Conservation (phyloP, 345 rosid species). For the Eucalyptus tenuipes region DNA sequence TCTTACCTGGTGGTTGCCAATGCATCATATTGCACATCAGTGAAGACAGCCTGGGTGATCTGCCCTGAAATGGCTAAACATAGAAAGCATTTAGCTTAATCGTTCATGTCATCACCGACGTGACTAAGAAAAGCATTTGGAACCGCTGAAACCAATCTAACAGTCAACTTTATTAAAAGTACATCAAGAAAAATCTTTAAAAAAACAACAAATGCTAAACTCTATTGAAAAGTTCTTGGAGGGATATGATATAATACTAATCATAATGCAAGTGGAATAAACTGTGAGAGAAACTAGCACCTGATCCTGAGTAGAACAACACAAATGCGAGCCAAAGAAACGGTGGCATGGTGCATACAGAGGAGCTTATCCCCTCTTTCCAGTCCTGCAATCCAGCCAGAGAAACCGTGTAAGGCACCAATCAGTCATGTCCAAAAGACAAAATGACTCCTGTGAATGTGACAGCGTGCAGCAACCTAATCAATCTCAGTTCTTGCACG, state of each 20-base stretch:
- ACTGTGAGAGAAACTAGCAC: neutral
- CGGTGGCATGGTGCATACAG: neutral
- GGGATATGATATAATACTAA: neutral
- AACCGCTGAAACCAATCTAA: neutral
- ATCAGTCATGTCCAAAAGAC: neutral
- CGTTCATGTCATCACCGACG: neutral
- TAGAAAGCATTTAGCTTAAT: neutral
- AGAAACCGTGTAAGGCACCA: neutral
- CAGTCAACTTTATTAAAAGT: neutral
- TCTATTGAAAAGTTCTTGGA: neutral
- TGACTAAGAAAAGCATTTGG: neutral
- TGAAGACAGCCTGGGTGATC: neutral
- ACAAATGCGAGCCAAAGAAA: neutral
- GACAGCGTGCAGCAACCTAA: neutral
- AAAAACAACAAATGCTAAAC: neutral
- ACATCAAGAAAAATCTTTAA: neutral
- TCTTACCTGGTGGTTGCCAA: conserved; percentile 1
- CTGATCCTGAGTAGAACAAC: neutral
- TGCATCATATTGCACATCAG: neutral
- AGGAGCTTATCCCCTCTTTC: neutral
- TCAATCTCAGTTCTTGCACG: neutral
- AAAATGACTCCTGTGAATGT: neutral
- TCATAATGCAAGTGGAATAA: neutral
- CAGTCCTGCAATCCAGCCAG: neutral
- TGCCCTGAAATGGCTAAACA: neutral